Base-by-base conservation (phyloP, 176 grass and related monocot genomes). In the Oryza meridionalis region DNA sequence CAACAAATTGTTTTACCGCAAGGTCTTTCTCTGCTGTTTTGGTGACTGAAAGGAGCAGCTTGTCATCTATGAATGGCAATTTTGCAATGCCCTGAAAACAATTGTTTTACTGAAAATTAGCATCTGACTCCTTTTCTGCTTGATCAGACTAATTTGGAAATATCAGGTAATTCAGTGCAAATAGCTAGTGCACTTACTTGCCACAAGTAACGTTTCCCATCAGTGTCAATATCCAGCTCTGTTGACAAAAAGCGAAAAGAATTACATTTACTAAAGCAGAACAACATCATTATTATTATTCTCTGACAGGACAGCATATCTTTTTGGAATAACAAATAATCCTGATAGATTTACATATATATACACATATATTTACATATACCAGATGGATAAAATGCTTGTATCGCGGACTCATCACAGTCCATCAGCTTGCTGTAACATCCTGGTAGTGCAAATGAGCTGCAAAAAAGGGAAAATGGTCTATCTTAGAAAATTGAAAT, bases 41-140 rank as follows among this genome's bases (percentile, higher is more conserved):
- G 0, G 92, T 94, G 9, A 80, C 80, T 12, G 72, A 88, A 73
- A 87, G 47, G 11, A 94, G 38, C 44, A 78, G 47, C 13, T 89
- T 74, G 58, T 79, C 89, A 53, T 91, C 71, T 35, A 94, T 91
- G 69, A 91, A 94, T 45, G 92, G 89, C 17, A 94, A 77, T 64
- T 86, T 84, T 2, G 67, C 43, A 58, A 84, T 77, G 11, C 80
- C 80, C 86, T 91, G 71, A 71, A 22, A 83, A 76, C 10, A 81
- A 71, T 40, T 59, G 19, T 77, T 43, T 61, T 13, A 40, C 24
- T 13, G 51, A 76, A 76, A 67, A 81, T 15, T 62, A 82, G 15
- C 22, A 77, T 72, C 29, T 43, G 14, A 1, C 9, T 38, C 1
- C 9, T 35, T 2, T 13, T 70, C 14, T 72, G 70, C 24, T 73